Percentiles rank a stretch among this genome's conserved stretches.
Evolutionary conservation across 75 land plant species (phyloP).

Genomic region (Selaginella moellendorffii): DNA sequence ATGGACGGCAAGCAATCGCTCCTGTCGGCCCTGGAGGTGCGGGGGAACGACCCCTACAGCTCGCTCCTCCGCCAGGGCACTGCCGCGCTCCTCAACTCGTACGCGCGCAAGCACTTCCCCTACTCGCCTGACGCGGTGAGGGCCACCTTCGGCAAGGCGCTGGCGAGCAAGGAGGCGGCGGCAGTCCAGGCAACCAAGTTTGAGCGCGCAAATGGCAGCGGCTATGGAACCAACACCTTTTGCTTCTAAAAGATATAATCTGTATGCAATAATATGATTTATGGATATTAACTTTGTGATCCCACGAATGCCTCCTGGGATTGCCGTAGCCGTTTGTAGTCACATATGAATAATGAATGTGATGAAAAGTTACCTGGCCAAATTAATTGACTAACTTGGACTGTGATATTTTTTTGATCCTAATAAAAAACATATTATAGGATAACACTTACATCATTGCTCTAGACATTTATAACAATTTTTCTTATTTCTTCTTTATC

Average conservation of each 20-base stretch:
- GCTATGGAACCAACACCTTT: background rate
- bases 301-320: too few species aligned
- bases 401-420: too few species aligned
- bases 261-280: too few species aligned
- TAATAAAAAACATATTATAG: too few species aligned
- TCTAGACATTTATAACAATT: too few species aligned
- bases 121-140: slow-evolving; percentile 13
- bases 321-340: too few species aligned
- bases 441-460: too few species aligned
- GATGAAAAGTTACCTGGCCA: too few species aligned
- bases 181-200: slow-evolving; percentile 16
- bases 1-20: slow-evolving; percentile 9
- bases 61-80: slow-evolving; percentile 17
- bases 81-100: slow-evolving; percentile 19
- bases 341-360: too few species aligned
- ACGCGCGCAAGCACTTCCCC: slow-evolving; percentile 2
- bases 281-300: too few species aligned
- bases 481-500: too few species aligned
- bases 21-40: slow-evolving; percentile 5
- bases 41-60: slow-evolving; percentile 8
- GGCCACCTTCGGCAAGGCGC: background rate
- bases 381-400: too few species aligned
- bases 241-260: background rate
- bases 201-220: slow-evolving; percentile 4
- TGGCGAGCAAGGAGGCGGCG: slow-evolving; percentile 5